Base-by-base conservation (phyloP, 2,329 filamentous ascomycete species). In the Hypoxylon sp. region DNA sequence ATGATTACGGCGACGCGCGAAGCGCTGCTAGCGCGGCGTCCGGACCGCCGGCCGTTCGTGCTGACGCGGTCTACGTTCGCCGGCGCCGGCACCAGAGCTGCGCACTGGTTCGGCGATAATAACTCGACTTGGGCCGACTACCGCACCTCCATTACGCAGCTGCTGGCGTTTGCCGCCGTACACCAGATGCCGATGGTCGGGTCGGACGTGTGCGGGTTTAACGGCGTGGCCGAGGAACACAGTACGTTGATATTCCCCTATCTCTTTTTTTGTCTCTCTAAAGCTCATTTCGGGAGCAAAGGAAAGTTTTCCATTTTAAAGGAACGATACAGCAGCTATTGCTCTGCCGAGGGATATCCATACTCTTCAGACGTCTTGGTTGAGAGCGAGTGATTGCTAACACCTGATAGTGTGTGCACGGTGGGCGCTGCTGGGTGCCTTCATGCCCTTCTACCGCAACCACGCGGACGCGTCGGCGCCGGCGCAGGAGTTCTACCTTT, bases 361-460 rank as follows among this genome's bases (percentile, higher is more conserved):
- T n/a, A n/a, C n/a, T n/a, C n/a, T n/a, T n/a, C n/a, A n/a, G n/a
- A n/a, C n/a, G n/a, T n/a, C n/a, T n/a, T n/a, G n/a, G n/a, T n/a
- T n/a, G n/a, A n/a, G n/a, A n/a, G n/a, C n/a, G n/a, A n/a, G n/a
- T n/a, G n/a, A n/a, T n/a, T n/a, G 13, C 27, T 29, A 29, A 29
- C 27, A 3, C 27, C 27, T 11, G 8, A 29, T 29, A 29, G 27
- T 90, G n/a, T 90, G 88, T 68, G 83, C 87, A 17, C 83, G 88
- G 15, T 90, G 88, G 88, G 85, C 85, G 0, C 78, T 81, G 29
- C 78, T 90, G 0, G 87, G 87, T 9, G 87, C 87, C 2, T 90
- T 90, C 77, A 81, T 81, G 51, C 83, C 86, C 0, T 90, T 90
- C 77, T 90, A 86, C 75, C 84, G 88, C 58, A 87, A 90, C 72